Base-by-base conservation (phyloP, 176 grass and related monocot genomes). In the Bolboschoenus planiculmis region DNA sequence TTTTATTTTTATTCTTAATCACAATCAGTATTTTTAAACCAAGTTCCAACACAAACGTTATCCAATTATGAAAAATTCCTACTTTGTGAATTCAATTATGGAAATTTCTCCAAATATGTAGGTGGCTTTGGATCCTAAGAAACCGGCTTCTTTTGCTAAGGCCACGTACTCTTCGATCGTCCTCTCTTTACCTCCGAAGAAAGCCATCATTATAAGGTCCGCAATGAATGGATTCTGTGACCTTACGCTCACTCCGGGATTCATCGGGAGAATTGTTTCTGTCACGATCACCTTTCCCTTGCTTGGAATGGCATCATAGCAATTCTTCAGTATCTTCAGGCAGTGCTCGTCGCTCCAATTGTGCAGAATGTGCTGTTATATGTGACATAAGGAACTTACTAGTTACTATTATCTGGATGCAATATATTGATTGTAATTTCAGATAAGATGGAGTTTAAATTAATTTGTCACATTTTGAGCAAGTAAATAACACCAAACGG, bases 141-240 rank as follows among this genome's bases (percentile, higher is more conserved):
- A 97, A 0, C 94, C 94, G 0, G 94, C 94, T 34, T 67, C 88
- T 24, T 54, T 77, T 8, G 94, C 90, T 54, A 97, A 87, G 2
- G 35, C 86, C 80, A 80, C 13, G 70, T 90, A 97, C 88, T 97
- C 94, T 48, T 85, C 51, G 78, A 85, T 66, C 36, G 91, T 94
- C 40, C 94, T 75, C 91, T 94, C 94, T 74, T 88, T 94, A 20
- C 94, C 91, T 0, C 94, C 94, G 3, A 89, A 89, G 87, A 93
- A 90, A 53, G 94, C 91, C 78, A 97, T 85, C 94, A 97, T 97
- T 85, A 97, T 92, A 55, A 97, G 40, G 53, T 97, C 94, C 23
- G 88, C 23, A 15, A 90, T 81, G 81, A 97, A 88, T 14, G 93
- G 87, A 8, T 86, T 91, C 81, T 97, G 94, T 18, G 82, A 72